A percentile compares a stretch with the other conserved stretches of the same genome.
phyloP scores from a whole-genome alignment of 805 yeast genomes.

The Barnettozyma botsteinii region DNA sequence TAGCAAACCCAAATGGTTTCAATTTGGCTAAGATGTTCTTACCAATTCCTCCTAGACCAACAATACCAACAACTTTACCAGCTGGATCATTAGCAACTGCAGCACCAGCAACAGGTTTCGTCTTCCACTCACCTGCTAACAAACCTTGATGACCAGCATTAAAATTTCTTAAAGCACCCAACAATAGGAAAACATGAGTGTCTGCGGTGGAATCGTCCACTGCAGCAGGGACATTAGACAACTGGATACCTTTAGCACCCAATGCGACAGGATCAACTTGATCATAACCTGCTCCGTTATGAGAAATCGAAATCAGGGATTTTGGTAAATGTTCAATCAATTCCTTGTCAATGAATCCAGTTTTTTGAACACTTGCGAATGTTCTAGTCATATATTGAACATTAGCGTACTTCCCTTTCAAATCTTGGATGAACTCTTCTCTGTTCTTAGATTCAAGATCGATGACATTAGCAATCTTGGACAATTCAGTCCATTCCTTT shows the following conservation, averaged over 20 bases:
- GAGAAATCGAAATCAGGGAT: slow-evolving; percentile 47
- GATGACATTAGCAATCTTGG: slow-evolving; percentile 40
- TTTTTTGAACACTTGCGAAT: slow-evolving; percentile 41
- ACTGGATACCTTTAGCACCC: slow-evolving; percentile 47
- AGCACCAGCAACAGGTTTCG: slow-evolving; percentile 45
- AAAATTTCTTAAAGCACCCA: slow-evolving; percentile 65
- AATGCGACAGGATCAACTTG: slow-evolving; percentile 57
- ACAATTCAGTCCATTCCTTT: slow-evolving; percentile 58
- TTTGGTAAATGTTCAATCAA: slow-evolving; percentile 48
- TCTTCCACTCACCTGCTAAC: slow-evolving; percentile 58
- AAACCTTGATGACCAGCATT: slow-evolving; percentile 51
- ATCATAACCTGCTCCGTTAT: slow-evolving; percentile 74
- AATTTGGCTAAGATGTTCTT: slow-evolving; percentile 69
- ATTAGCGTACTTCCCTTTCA: slow-evolving; percentile 27
- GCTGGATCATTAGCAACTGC: slow-evolving; percentile 70
- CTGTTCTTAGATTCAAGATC: slow-evolving; percentile 34
- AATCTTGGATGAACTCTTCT: slow-evolving; percentile 31
- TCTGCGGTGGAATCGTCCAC: slow-evolving; percentile 72
- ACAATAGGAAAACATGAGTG: slow-evolving; percentile 55
- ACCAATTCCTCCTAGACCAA: slow-evolving; percentile 91
- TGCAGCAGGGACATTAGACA: slow-evolving; percentile 60
- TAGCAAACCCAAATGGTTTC: slow-evolving; percentile 69
- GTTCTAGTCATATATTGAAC: slow-evolving; percentile 44
- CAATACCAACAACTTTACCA: slow-evolving; percentile 70
- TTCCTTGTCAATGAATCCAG: slow-evolving; percentile 65